Conservation (phyloP, 2,329 filamentous ascomycete species). For the Botrytis galanthina region DNA sequence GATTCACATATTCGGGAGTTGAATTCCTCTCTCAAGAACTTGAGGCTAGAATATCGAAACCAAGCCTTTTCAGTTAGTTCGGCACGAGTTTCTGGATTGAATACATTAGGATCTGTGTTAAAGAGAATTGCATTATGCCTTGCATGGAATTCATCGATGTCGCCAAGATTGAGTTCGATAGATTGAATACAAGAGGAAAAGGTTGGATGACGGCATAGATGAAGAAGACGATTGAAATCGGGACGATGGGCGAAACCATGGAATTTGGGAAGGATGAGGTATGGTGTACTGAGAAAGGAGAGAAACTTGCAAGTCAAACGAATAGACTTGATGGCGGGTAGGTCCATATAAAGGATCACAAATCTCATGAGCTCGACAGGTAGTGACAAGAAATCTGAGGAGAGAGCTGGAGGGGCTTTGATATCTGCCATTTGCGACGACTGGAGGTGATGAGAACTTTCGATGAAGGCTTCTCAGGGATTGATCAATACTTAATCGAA, state of each 20-base stretch:
- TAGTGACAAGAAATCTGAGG: neutral
- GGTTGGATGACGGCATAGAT: conserved; percentile 27
- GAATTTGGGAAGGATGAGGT: conserved; percentile 26
- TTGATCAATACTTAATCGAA: neutral
- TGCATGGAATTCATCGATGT: conserved; percentile 36
- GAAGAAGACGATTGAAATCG: conserved; percentile 27
- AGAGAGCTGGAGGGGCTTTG: neutral
- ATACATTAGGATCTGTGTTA: conserved; percentile 32
- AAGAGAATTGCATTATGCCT: conserved; percentile 36
- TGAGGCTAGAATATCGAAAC: conserved; percentile 36
- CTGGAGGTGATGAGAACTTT: neutral
- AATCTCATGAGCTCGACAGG: conserved; percentile 1
- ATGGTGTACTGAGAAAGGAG: conserved; percentile 9
- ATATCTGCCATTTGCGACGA: conserved; percentile 7
- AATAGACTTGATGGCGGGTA: neutral
- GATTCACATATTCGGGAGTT: conserved; percentile 28
- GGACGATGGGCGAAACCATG: conserved; percentile 24
- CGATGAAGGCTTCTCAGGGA: neutral
- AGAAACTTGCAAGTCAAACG: conserved; percentile 15
- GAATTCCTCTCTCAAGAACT: conserved; percentile 34
- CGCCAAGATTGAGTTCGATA: conserved; percentile 32
- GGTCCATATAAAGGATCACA: conserved; percentile 7
- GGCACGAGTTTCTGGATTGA: conserved; percentile 31
- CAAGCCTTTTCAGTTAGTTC: conserved; percentile 31
- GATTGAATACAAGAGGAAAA: conserved; percentile 27